These are phyloP conservation scores for Crithidia brevicula DNA, from an alignment of 208 protist species.

Conservation along the genomic window DNA sequence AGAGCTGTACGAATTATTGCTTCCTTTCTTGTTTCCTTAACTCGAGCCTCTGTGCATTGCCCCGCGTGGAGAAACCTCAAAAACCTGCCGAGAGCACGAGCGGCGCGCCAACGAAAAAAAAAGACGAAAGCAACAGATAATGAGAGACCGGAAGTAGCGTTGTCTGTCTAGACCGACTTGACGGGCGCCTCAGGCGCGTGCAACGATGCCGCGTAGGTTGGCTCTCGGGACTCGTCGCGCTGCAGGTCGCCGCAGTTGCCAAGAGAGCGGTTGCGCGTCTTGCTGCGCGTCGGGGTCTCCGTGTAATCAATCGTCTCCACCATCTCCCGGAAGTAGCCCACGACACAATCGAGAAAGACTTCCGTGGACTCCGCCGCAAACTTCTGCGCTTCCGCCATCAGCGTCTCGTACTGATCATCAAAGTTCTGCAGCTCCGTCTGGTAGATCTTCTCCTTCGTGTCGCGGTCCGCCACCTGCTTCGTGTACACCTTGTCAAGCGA, in stretches of 20 bases:
- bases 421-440: slow-evolving; percentile 19
- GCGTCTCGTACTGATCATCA: slow-evolving; percentile 23
- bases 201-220: background rate
- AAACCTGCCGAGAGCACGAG: too few species aligned
- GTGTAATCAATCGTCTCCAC: slow-evolving; percentile 13
- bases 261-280: slow-evolving; percentile 5
- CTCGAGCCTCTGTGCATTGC: too few species aligned
- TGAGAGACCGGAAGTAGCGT: too few species aligned
- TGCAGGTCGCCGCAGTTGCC: background rate
- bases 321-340: slow-evolving; percentile 31
- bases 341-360: slow-evolving; percentile 29
- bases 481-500: slow-evolving; percentile 14
- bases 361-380: slow-evolving; percentile 27
- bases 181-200: background rate
- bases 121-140: too few species aligned
- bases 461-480: slow-evolving; percentile 7
- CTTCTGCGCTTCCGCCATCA: slow-evolving; percentile 19
- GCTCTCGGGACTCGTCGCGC: background rate
- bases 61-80: background rate
- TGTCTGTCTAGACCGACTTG: slow-evolving; percentile 6
- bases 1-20: too few species aligned
- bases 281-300: slow-evolving; percentile 11
- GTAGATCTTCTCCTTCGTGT: slow-evolving; percentile 14
- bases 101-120: too few species aligned
- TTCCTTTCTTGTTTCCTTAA: too few species aligned